Percentiles rank a stretch among this genome's conserved stretches.
Conservation (phyloP, 148 eudicot species). For the Vaccinium macrocarpon region DNA sequence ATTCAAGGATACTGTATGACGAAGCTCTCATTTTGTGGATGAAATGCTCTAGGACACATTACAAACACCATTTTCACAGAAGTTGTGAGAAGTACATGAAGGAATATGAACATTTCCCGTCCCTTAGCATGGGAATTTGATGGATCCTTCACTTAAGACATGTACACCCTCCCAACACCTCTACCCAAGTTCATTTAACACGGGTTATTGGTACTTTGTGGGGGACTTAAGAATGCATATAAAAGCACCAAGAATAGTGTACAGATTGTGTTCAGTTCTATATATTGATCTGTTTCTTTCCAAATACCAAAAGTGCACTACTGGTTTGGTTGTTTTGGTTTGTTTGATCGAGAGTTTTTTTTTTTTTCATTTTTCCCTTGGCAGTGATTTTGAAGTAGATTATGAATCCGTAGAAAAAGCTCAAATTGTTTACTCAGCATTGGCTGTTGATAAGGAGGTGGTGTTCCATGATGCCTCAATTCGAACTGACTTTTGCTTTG, state of each 20-base stretch:
- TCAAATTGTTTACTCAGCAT: constrained; percentile 59
- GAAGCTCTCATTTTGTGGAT: background rate
- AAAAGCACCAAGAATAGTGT: background rate
- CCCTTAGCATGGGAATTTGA: no score
- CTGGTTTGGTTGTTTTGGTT: background rate
- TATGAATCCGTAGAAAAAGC: constrained; percentile 65
- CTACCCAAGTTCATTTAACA: no score
- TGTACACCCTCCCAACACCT: no score
- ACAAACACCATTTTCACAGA: no score
- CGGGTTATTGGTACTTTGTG: background rate
- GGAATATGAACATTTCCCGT: no score
- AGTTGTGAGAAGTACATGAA: no score
- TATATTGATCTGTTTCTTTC: background rate
- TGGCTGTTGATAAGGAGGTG: constrained; percentile 91
- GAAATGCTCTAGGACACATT: no score
- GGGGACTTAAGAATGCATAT: background rate
- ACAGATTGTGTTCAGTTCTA: background rate
- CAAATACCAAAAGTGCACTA: background rate
- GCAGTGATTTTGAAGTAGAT: constrained; percentile 88
- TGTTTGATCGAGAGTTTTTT: background rate
- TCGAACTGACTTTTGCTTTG: background rate
- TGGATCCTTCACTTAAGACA: no score
- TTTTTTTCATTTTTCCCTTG: constrained; percentile 7
- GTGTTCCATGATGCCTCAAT: constrained; percentile 15
- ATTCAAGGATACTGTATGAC: no score